These are phyloP conservation scores for Starmera pachycereana DNA, from an alignment of 805 yeast genomes.

Conservation along the genomic window DNA sequence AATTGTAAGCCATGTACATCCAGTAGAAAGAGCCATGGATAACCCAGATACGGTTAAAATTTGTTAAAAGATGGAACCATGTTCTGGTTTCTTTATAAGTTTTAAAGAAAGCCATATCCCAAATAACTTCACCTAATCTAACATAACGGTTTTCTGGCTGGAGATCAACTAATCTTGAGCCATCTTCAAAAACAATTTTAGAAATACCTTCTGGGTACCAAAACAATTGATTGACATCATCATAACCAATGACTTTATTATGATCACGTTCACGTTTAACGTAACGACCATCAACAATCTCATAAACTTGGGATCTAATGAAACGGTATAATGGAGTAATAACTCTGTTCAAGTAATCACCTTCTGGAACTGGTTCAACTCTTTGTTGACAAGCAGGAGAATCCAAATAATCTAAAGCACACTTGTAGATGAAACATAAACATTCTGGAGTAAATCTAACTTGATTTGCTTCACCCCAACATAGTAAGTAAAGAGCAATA, in stretches of 20 bases:
- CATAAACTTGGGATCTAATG: constrained; percentile 74
- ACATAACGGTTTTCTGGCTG: constrained; percentile 85
- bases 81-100: constrained; percentile 94
- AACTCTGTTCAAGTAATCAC: constrained; percentile 85
- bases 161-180: constrained; percentile 81
- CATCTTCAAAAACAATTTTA: constrained; percentile 84
- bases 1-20: constrained; percentile 91
- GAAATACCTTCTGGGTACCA: constrained; percentile 99
- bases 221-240: constrained; percentile 96
- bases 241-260: constrained; percentile 79
- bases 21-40: constrained; percentile 83
- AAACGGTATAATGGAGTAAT: constrained; percentile 83
- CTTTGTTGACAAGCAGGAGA: constrained; percentile 90
- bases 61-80: constrained; percentile 92
- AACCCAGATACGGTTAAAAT: constrained; percentile 97
- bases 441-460: constrained; percentile 89
- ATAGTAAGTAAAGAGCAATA: constrained; percentile 58
- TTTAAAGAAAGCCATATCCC: constrained; percentile 90
- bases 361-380: constrained; percentile 71
- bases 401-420: constrained; percentile 81
- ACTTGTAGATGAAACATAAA: constrained; percentile 89
- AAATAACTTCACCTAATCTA: constrained; percentile 82
- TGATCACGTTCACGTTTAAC: constrained; percentile 83
- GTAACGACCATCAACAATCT: constrained; percentile 70
- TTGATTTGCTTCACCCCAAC: constrained; percentile 91